These are phyloP conservation scores for Stipa capillata DNA, from an alignment of 176 grass and related monocot species.

Conservation along the genomic window DNA sequence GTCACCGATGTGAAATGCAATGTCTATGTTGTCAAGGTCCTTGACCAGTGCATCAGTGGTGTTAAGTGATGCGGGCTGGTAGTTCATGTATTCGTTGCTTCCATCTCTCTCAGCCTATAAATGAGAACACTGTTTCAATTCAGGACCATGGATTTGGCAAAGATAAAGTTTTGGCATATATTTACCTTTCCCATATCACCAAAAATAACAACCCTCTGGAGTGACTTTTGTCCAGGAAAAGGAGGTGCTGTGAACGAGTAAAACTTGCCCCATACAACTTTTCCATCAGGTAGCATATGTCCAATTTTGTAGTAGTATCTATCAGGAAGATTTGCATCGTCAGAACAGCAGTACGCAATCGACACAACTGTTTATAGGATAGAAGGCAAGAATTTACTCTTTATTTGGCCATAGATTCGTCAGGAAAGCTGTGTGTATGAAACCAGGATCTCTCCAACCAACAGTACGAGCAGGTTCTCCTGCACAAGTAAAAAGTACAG, in stretches of 20 bases:
- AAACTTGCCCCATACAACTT: slow-evolving; percentile 58
- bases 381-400: slow-evolving; percentile 33
- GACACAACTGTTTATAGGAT: background rate
- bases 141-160: background rate
- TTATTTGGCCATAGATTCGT: slow-evolving; percentile 68
- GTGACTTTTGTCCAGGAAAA: slow-evolving; percentile 71
- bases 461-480: slow-evolving; percentile 76
- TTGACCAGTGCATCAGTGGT: slow-evolving; percentile 75
- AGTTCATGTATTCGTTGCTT: slow-evolving; percentile 76
- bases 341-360: background rate
- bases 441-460: slow-evolving; percentile 96
- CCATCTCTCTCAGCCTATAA: slow-evolving; percentile 78
- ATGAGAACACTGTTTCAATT: background rate
- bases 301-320: slow-evolving; percentile 86
- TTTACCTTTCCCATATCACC: slow-evolving; percentile 96
- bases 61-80: slow-evolving; percentile 76
- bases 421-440: slow-evolving; percentile 80
- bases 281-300: slow-evolving; percentile 33
- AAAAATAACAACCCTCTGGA: slow-evolving; percentile 75
- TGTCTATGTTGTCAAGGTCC: slow-evolving; percentile 81
- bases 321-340: background rate
- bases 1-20: slow-evolving; percentile 81
- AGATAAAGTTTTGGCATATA: background rate
- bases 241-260: slow-evolving; percentile 68
- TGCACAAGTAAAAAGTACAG: slow-evolving; percentile 5